Evolutionary conservation across 306 rosid species (phyloP), one percentile per base, ranked within the genome.

Genomic region (Erythrophleum fordii): DNA sequence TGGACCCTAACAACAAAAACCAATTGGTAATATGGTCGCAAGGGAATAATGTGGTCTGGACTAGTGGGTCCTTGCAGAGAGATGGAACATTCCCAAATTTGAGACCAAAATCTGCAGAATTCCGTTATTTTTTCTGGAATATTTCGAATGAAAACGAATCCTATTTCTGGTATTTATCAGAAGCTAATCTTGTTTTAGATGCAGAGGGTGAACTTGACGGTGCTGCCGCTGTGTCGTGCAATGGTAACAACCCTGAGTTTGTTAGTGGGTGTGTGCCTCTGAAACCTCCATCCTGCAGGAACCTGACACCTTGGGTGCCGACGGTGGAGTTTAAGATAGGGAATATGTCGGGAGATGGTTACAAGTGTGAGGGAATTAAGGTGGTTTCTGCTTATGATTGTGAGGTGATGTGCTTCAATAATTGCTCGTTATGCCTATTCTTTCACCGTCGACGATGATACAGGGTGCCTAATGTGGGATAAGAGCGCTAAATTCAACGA

Each of bases 11-110:
- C 6, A 28, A 78, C 17, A 41, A 44, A 18, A 29, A 6, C 2
- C 82, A 69, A 58, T 56, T 78, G 69, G 76, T 18, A 9, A 52
- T 78, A 0, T 17, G 73, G 81, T 65, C 62, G 81, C 25, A 9
- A 1, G 73, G 25, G 9, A 67, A 45, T 4, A 45, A 8, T 2
- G 7, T 34, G 5, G 66, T 29, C 11, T 77, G 74, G 65, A 67
- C 26, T 17, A 77, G 73, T 7, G 73, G 74, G 1, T 23, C 64
- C 1, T 11, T 6, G 69, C 14, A 20, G 1, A 11, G 11, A 12
- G 11, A 2, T 14, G 60, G 49, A 1, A 49, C 9, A 3, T 45
- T 45, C 17, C 51, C 51, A 4, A 45, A 45, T 45, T 45, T 45
- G 51, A 45, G 51, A 45, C 3, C 5, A 3, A 45, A 45, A 11